Evolutionary conservation across 129 eudicot genomes (phyloP).

Genomic region (Helichrysum umbraculigerum): DNA sequence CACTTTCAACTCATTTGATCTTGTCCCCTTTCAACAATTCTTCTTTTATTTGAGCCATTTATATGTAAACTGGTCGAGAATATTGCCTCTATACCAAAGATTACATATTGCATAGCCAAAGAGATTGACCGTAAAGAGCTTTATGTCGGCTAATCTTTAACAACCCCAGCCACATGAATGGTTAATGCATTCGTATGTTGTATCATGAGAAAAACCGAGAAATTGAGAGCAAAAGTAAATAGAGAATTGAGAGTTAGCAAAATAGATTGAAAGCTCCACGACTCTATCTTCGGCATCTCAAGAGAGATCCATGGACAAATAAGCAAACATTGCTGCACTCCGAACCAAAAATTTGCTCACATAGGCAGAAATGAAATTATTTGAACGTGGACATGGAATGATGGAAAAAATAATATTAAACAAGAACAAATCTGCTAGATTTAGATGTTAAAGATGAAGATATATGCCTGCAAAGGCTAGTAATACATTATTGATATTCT

Average conservation of each 20-base stretch:
- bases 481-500: constrained; percentile 82
- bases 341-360: constrained; percentile 30
- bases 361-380: constrained; percentile 16
- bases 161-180: constrained; percentile 89
- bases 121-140: constrained; percentile 66
- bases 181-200: constrained; percentile 86
- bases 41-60: background rate
- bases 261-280: constrained; percentile 70
- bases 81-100: background rate
- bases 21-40: no score
- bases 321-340: constrained; percentile 79
- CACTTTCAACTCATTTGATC: no score
- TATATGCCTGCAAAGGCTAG: constrained; percentile 88
- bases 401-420: constrained; percentile 6
- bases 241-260: constrained; percentile 71
- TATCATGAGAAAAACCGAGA: constrained; percentile 83
- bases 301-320: constrained; percentile 84
- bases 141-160: constrained; percentile 92
- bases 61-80: background rate
- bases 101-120: constrained; percentile 81
- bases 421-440: constrained; percentile 8
- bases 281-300: constrained; percentile 73
- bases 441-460: background rate
- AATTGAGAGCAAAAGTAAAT: constrained; percentile 78
- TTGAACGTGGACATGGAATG: constrained; percentile 16